Percentiles rank a stretch among this genome's conserved stretches.
Evolutionary conservation across 2,329 filamentous ascomycete species (phyloP).

Genomic region (Pleurostoma richardsiae): DNA sequence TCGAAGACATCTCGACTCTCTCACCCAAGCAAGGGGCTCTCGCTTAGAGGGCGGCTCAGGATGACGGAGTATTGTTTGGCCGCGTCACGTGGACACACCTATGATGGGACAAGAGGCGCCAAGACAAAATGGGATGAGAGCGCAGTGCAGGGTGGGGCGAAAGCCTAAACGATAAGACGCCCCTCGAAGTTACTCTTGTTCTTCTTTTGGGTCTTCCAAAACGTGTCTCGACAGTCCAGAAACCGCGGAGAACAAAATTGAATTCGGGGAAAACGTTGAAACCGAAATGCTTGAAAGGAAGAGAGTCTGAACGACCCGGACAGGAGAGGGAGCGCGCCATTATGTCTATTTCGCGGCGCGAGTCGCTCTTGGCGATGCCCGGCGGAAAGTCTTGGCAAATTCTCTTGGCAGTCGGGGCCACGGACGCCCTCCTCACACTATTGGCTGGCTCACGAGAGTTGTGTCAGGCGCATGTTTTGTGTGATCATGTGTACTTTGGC

Average conservation of each 20-base stretch:
- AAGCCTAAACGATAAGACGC: too few species aligned
- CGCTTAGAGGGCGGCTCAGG: too few species aligned
- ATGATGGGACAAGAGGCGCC: too few species aligned
- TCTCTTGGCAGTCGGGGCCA: constrained; percentile 26
- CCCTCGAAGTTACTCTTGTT: too few species aligned
- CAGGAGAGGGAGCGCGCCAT: constrained; percentile 15
- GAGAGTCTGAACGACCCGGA: constrained; percentile 9
- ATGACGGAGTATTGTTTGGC: too few species aligned
- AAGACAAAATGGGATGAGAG: too few species aligned
- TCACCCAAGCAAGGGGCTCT: not conserved
- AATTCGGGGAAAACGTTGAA: not conserved
- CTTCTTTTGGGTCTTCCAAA: too few species aligned
- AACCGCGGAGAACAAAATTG: not conserved
- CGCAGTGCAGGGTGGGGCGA: too few species aligned
- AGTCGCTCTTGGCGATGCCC: constrained; percentile 16
- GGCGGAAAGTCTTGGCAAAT: constrained; percentile 18
- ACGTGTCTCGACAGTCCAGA: too few species aligned
- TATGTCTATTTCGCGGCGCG: constrained; percentile 18
- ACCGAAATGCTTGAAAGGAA: not conserved
- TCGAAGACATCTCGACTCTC: constrained; percentile 5
- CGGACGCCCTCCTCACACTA: constrained; percentile 11
- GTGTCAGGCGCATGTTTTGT: constrained; percentile 9
- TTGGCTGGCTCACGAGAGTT: constrained; percentile 11
- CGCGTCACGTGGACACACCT: too few species aligned
- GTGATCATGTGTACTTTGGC: constrained; percentile 6